Percentiles rank a stretch among this genome's conserved stretches.
These are phyloP conservation scores for Candida sithepensis DNA, from an alignment of 805 yeast genomes.

Conservation along the genomic window DNA sequence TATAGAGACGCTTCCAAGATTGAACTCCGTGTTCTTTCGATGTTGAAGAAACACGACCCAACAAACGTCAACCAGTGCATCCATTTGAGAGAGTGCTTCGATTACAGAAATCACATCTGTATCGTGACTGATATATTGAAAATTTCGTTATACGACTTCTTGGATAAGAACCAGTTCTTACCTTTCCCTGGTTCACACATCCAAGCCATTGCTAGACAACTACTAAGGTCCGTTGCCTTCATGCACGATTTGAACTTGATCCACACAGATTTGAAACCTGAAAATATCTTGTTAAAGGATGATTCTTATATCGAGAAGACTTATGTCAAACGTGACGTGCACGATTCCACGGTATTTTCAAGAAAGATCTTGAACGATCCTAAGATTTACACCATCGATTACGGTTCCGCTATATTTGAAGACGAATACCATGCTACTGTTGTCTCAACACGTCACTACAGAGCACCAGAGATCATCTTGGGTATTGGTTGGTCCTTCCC, in stretches of 20 bases:
- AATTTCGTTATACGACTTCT: slow-evolving; percentile 82
- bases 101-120: slow-evolving; percentile 90
- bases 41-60: slow-evolving; percentile 70
- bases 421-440: slow-evolving; percentile 92
- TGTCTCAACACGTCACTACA: slow-evolving; percentile 91
- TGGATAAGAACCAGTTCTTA: slow-evolving; percentile 75
- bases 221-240: slow-evolving; percentile 80
- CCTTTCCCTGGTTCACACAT: slow-evolving; percentile 96
- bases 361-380: slow-evolving; percentile 66
- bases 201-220: slow-evolving; percentile 82
- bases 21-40: slow-evolving; percentile 78
- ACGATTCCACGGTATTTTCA: slow-evolving; percentile 1
- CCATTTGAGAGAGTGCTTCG: slow-evolving; percentile 84
- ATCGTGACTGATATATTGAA: slow-evolving; percentile 86
- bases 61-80: slow-evolving; percentile 70
- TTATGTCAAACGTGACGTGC: slow-evolving; percentile 24
- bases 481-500: slow-evolving; percentile 98
- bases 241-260: slow-evolving; percentile 86
- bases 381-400: slow-evolving; percentile 84
- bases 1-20: slow-evolving; percentile 94
- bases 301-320: slow-evolving; percentile 41
- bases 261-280: slow-evolving; percentile 97
- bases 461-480: slow-evolving; percentile 94
- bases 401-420: slow-evolving; percentile 93
- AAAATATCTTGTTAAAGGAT: slow-evolving; percentile 73